Conservation (phyloP, 805 yeast genomes). For the Vanderwaltozyma tropicalis region DNA sequence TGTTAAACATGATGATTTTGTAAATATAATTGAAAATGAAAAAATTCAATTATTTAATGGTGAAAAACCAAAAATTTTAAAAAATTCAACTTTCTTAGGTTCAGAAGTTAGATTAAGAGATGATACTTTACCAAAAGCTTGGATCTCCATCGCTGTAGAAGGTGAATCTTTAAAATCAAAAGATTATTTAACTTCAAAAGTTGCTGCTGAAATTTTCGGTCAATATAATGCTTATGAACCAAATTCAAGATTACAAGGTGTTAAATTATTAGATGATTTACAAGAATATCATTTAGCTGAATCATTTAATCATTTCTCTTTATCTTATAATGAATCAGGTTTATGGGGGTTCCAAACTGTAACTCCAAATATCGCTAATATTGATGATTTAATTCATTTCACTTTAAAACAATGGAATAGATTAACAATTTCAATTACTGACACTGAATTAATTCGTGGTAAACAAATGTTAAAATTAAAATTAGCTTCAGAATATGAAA, state of each 20-base stretch:
- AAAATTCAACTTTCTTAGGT: slow-evolving; percentile 61
- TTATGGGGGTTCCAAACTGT: slow-evolving; percentile 74
- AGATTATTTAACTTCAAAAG: slow-evolving; percentile 59
- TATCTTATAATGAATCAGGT: slow-evolving; percentile 66
- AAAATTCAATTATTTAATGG: slow-evolving; percentile 33
- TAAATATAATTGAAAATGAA: slow-evolving; percentile 49
- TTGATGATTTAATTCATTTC: slow-evolving; percentile 75
- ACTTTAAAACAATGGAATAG: slow-evolving; percentile 83
- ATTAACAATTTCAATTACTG: slow-evolving; percentile 62
- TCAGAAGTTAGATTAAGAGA: slow-evolving; percentile 84
- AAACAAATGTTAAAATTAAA: slow-evolving; percentile 60
- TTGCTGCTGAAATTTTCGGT: slow-evolving; percentile 58
- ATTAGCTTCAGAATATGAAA: slow-evolving; percentile 30
- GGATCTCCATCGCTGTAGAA: slow-evolving; percentile 63
- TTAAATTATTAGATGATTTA: slow-evolving; percentile 60
- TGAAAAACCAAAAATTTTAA: slow-evolving; percentile 41
- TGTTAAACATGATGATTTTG: slow-evolving; percentile 57
- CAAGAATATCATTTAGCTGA: slow-evolving; percentile 66
- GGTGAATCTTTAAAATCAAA: slow-evolving; percentile 59
- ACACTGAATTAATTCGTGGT: slow-evolving; percentile 69
- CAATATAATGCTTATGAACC: slow-evolving; percentile 46
- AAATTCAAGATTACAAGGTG: slow-evolving; percentile 47
- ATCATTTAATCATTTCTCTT: slow-evolving; percentile 59
- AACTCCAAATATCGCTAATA: slow-evolving; percentile 44
- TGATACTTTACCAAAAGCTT: slow-evolving; percentile 74